phyloP scores from a whole-genome alignment of 495 filamentous ascomycete genomes.

The Penicillium roqueforti region DNA sequence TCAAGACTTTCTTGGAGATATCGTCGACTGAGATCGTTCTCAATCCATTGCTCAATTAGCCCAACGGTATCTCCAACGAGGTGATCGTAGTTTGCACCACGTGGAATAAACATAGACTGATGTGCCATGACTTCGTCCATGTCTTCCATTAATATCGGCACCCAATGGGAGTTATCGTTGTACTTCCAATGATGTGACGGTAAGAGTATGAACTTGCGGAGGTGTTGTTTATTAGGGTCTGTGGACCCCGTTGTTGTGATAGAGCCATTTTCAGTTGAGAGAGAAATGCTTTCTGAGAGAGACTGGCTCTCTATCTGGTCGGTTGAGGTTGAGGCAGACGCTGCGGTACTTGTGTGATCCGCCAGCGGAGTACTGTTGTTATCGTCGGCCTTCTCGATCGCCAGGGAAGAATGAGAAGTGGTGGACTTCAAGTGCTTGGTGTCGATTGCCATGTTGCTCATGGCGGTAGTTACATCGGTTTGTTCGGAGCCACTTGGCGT shows the following conservation, averaged over 20 bases:
- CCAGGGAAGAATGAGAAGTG: constrained; percentile 6
- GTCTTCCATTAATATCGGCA: constrained; percentile 70
- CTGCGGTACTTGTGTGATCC: constrained; percentile 1
- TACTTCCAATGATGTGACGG: constrained; percentile 49
- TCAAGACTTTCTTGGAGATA: constrained; percentile 19
- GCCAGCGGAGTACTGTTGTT: neutral
- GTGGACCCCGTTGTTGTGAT: constrained; percentile 2
- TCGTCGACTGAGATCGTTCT: constrained; percentile 39
- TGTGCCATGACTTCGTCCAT: constrained; percentile 86
- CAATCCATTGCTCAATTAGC: constrained; percentile 69
- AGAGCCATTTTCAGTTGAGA: constrained; percentile 3
- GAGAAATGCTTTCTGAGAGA: constrained; percentile 12
- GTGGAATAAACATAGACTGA: constrained; percentile 72
- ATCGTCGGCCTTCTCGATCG: neutral
- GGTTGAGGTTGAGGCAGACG: constrained; percentile 6
- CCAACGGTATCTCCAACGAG: constrained; percentile 71
- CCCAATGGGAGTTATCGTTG: constrained; percentile 61
- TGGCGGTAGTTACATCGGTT: neutral
- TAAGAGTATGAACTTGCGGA: constrained; percentile 75
- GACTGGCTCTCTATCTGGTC: constrained; percentile 3
- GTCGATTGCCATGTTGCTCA: neutral
- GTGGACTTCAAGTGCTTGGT: constrained; percentile 1
- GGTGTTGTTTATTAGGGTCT: constrained; percentile 35
- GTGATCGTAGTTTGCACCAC: constrained; percentile 60
- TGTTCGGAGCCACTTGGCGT: neutral